phyloP scores from a whole-genome alignment of 768 basidiomycete species.

The Auricularia heimuer region DNA sequence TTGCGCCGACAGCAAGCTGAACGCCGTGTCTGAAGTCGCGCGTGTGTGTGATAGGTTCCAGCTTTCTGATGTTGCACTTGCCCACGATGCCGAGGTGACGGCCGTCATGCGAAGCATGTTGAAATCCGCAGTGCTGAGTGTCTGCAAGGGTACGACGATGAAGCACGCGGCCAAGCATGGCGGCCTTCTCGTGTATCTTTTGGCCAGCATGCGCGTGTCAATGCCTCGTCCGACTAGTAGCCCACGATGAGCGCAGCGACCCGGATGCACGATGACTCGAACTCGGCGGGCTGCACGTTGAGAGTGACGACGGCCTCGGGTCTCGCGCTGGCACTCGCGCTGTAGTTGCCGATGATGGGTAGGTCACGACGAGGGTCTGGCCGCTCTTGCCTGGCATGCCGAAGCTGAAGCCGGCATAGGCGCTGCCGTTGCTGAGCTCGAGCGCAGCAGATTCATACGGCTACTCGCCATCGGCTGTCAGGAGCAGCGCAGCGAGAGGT shows the following conservation, averaged over 20 bases:
- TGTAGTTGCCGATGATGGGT: constrained; percentile 97
- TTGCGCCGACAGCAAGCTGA: no score
- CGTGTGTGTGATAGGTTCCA: no score
- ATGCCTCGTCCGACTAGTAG: constrained; percentile 92
- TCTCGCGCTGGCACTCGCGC: constrained; percentile 87
- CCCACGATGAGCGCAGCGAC: constrained; percentile 85
- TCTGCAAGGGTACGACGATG: constrained; percentile 95
- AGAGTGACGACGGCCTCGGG: constrained; percentile 27
- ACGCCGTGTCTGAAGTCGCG: no score
- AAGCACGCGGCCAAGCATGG: constrained; percentile 85
- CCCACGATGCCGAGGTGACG: constrained; percentile 95
- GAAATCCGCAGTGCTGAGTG: constrained; percentile 97
- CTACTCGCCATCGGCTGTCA: background rate
- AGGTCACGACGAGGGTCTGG: constrained; percentile 94
- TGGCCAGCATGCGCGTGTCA: constrained; percentile 93
- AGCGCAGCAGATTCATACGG: constrained; percentile 53
- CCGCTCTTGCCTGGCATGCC: constrained; percentile 89
- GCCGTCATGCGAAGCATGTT: constrained; percentile 98
- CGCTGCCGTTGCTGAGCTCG: constrained; percentile 83
- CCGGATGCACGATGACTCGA: constrained; percentile 94
- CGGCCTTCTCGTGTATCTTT: constrained; percentile 89
- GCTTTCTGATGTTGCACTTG: constrained; percentile 98
- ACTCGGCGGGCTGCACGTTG: constrained; percentile 58
- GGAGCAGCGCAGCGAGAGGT: background rate
- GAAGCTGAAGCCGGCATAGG: constrained; percentile 83